These are phyloP conservation scores for Candida bentonensis DNA, from an alignment of 805 yeast genomes.

Conservation along the genomic window DNA sequence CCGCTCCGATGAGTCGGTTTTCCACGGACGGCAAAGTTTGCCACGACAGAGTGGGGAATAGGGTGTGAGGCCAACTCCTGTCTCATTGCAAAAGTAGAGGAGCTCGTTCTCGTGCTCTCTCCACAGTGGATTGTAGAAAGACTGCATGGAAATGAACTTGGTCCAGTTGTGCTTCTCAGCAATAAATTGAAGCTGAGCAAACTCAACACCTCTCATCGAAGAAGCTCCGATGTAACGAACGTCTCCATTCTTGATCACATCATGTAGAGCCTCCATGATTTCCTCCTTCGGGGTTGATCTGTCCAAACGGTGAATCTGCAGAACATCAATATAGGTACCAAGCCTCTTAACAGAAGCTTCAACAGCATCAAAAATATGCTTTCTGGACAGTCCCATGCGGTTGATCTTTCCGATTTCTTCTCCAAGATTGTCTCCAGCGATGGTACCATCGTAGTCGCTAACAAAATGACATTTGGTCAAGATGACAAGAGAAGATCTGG, in stretches of 20 bases:
- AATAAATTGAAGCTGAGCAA: constrained; percentile 34
- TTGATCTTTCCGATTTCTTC: constrained; percentile 18
- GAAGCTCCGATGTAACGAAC: constrained; percentile 52
- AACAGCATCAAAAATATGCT: constrained; percentile 35
- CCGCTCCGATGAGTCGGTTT: background rate
- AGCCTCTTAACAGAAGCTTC: constrained; percentile 27
- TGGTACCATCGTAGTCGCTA: background rate
- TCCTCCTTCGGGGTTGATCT: constrained; percentile 16
- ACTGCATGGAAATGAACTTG: constrained; percentile 48
- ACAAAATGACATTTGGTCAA: constrained; percentile 28
- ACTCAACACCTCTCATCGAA: constrained; percentile 42
- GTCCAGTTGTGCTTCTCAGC: constrained; percentile 47
- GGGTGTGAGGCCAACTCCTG: constrained; percentile 47
- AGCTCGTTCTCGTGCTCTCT: constrained; percentile 60
- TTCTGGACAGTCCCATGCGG: constrained; percentile 28
- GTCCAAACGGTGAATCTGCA: constrained; percentile 46
- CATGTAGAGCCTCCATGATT: constrained; percentile 3
- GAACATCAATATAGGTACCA: constrained; percentile 37
- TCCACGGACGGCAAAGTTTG: constrained; percentile 34
- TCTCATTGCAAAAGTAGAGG: constrained; percentile 37
- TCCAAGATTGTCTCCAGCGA: background rate
- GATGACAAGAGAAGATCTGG: constrained; percentile 41
- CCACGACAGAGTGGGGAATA: constrained; percentile 52
- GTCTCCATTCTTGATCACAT: constrained; percentile 1
- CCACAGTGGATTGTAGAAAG: constrained; percentile 38